These are phyloP conservation scores for Fistulifera pelliculosa DNA, from an alignment of 108 stramenopile species.

Conservation along the genomic window DNA sequence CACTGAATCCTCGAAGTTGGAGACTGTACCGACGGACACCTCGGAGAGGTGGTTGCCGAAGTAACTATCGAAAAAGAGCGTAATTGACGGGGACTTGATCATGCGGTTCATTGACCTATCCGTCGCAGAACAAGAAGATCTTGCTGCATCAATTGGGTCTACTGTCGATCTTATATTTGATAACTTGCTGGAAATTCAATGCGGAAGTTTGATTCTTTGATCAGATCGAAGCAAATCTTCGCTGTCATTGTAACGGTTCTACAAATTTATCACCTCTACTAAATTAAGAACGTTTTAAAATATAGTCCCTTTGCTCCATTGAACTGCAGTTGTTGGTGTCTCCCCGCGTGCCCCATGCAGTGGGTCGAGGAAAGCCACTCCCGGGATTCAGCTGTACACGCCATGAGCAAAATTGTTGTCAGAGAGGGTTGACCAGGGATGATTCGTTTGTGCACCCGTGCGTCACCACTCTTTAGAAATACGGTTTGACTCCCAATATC, in stretches of 20 bases:
- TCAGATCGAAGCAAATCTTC: too few relatives aligned
- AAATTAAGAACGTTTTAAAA: constrained; percentile 10
- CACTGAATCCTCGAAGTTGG: constrained; percentile 67
- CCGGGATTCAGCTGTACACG: not conserved
- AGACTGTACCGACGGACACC: constrained; percentile 64
- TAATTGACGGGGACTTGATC: constrained; percentile 87
- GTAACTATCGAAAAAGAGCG: constrained; percentile 82
- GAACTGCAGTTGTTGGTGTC: constrained; percentile 30
- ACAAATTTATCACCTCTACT: too few relatives aligned
- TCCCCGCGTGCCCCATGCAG: constrained; percentile 26
- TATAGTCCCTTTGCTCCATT: constrained; percentile 38
- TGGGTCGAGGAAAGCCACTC: constrained; percentile 16
- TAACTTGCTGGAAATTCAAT: constrained; percentile 78
- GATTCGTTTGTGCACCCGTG: not conserved
- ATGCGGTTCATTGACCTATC: constrained; percentile 71
- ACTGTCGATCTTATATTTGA: constrained; percentile 87
- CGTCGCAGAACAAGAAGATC: constrained; percentile 80
- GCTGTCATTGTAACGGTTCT: too few relatives aligned
- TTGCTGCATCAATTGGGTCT: constrained; percentile 90
- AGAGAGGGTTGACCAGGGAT: not conserved
- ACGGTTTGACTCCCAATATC: not conserved
- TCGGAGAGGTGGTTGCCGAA: constrained; percentile 71
- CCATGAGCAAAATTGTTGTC: not conserved
- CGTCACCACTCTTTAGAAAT: not conserved
- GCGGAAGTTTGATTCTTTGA: constrained; percentile 22